phyloP scores from a whole-genome alignment of 495 filamentous ascomycete genomes.

The Lepraria neglecta region DNA sequence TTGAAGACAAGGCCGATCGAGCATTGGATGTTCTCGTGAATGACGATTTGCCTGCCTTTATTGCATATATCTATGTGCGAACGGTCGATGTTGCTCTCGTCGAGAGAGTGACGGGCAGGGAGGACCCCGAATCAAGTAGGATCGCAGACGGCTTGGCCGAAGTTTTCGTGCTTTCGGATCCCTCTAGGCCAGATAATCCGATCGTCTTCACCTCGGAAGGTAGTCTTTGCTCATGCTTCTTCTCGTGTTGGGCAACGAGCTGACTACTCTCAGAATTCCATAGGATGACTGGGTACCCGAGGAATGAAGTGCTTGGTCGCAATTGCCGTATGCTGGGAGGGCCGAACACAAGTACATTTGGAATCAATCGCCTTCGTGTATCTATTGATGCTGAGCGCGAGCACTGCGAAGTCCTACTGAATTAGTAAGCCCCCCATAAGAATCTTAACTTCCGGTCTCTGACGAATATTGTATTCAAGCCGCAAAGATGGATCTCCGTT shows the following conservation, averaged over 20 bases:
- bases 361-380: slow-evolving; percentile 50
- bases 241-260: neutral
- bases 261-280: slow-evolving; percentile 46
- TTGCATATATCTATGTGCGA: slow-evolving; percentile 55
- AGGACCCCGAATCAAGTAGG: slow-evolving; percentile 46
- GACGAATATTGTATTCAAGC: slow-evolving; percentile 29
- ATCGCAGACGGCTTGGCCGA: slow-evolving; percentile 67
- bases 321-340: slow-evolving; percentile 62
- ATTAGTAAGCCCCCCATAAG: slow-evolving; percentile 48
- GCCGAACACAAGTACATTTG: slow-evolving; percentile 45
- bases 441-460: slow-evolving; percentile 7
- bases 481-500: slow-evolving; percentile 58
- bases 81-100: slow-evolving; percentile 52
- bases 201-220: slow-evolving; percentile 68
- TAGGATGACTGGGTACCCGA: slow-evolving; percentile 56
- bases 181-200: slow-evolving; percentile 64
- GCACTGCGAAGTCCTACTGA: slow-evolving; percentile 60
- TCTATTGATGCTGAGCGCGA: slow-evolving; percentile 52
- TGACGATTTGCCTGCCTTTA: slow-evolving; percentile 66
- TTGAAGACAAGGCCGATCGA: slow-evolving; percentile 52
- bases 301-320: slow-evolving; percentile 51
- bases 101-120: slow-evolving; percentile 49
- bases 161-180: slow-evolving; percentile 72
- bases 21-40: slow-evolving; percentile 54
- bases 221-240: neutral